A percentile compares a stretch with the other conserved stretches of the same genome.
These are phyloP conservation scores for Odonthalia washingtoniensis DNA, from an alignment of 31 red algal genomes.

Conservation along the genomic window DNA sequence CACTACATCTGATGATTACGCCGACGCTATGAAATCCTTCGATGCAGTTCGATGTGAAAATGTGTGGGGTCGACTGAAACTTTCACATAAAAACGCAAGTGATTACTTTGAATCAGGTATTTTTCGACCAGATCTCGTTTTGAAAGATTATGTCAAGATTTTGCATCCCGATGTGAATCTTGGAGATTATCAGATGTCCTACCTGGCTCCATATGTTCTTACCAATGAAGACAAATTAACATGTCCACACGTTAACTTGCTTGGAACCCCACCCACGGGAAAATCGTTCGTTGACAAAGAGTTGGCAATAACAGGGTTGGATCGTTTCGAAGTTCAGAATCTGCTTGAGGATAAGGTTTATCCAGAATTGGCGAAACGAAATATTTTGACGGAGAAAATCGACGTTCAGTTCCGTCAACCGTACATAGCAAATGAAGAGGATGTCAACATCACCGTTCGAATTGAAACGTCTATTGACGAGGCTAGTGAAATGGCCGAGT, in stretches of 20 bases:
- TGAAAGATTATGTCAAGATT: slow-evolving; percentile 59
- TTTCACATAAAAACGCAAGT: slow-evolving; percentile 19
- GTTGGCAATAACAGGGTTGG: neutral
- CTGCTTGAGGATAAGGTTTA: neutral
- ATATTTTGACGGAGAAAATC: neutral
- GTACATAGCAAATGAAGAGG: neutral
- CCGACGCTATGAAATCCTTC: slow-evolving; percentile 34
- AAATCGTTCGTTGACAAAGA: slow-evolving; percentile 22
- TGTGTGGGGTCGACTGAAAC: slow-evolving; percentile 55
- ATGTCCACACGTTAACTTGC: slow-evolving; percentile 48
- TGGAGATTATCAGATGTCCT: slow-evolving; percentile 17
- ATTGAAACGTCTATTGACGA: neutral
- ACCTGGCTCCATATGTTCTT: slow-evolving; percentile 3
- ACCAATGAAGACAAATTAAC: neutral
- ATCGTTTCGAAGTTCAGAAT: slow-evolving; percentile 52
- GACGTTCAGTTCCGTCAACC: neutral
- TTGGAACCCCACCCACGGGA: slow-evolving; percentile 38
- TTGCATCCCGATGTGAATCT: slow-evolving; percentile 57
- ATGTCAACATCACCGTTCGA: neutral
- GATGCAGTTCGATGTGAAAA: slow-evolving; percentile 51
- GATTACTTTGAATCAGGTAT: slow-evolving; percentile 70
- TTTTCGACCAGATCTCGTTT: slow-evolving; percentile 53
- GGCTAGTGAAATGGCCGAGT: neutral
- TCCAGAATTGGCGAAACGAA: neutral
- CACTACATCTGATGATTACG: slow-evolving; percentile 3